A percentile compares a stretch with the other conserved stretches of the same genome.
phyloP scores from a whole-genome alignment of 176 grass and related monocot genomes.

The Oryza punctata region DNA sequence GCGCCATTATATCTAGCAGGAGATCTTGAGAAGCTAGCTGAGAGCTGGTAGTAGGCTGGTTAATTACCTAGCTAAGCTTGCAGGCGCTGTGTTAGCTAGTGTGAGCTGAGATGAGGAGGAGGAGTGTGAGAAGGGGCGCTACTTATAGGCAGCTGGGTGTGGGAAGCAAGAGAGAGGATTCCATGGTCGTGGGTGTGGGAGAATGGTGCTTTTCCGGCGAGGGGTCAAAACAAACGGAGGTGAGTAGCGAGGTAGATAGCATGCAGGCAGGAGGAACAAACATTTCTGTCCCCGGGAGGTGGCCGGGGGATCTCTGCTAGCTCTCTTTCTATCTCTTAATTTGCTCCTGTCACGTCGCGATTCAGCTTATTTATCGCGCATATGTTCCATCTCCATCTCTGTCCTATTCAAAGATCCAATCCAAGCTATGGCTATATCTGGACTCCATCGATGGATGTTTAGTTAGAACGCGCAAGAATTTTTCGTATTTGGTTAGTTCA shows the following conservation, averaged over 20 bases:
- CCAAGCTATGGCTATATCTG: background rate
- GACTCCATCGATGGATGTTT: background rate
- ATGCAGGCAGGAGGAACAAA: constrained; percentile 35
- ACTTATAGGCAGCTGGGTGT: constrained; percentile 32
- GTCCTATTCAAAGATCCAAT: constrained; percentile 27
- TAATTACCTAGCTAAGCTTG: background rate
- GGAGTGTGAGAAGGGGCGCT: background rate
- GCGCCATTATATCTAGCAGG: constrained; percentile 26
- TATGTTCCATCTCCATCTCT: constrained; percentile 12
- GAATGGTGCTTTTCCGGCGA: background rate
- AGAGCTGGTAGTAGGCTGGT: too few relatives aligned
- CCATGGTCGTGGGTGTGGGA: too few relatives aligned
- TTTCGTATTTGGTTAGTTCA: too few relatives aligned
- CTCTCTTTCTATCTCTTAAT: constrained; percentile 51
- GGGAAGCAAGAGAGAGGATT: background rate
- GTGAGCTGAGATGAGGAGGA: constrained; percentile 5
- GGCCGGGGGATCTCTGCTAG: constrained; percentile 30
- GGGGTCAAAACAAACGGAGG: background rate
- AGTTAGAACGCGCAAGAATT: background rate
- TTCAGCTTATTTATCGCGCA: constrained; percentile 19
- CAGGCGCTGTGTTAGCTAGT: too few relatives aligned
- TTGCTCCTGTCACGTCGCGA: constrained; percentile 21
- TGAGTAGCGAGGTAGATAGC: background rate
- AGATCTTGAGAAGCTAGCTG: background rate
- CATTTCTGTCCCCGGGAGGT: constrained; percentile 45